A percentile compares a stretch with the other conserved stretches of the same genome.
Evolutionary conservation across 2,329 filamentous ascomycete species (phyloP).

Genomic region (Rosellinia necatrix): DNA sequence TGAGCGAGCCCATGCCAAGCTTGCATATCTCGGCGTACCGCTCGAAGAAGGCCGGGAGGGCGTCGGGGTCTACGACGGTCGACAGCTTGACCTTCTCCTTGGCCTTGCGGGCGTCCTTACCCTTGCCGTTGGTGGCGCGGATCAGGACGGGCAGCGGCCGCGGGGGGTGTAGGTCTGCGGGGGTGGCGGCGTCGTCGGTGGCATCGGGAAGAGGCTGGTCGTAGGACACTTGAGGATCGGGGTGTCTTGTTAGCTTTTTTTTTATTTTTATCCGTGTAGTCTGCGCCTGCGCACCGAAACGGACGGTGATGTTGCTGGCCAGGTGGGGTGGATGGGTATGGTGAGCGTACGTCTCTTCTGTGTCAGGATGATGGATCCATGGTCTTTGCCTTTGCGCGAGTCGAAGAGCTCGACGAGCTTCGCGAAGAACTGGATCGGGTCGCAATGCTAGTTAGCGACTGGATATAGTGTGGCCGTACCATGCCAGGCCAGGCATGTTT

Average conservation of each 20-base stretch:
- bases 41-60: constrained; percentile 79
- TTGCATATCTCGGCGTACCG: constrained; percentile 92
- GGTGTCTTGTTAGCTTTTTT: constrained; percentile 1
- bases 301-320: too few relatives aligned
- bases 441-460: constrained; percentile 13
- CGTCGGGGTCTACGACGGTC: constrained; percentile 77
- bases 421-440: constrained; percentile 70
- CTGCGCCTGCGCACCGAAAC: too few relatives aligned
- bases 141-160: constrained; percentile 75
- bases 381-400: constrained; percentile 67
- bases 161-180: constrained; percentile 64
- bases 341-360: constrained; percentile 71
- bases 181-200: constrained; percentile 54
- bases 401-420: constrained; percentile 71
- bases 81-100: constrained; percentile 72
- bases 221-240: constrained; percentile 47
- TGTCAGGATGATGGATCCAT: constrained; percentile 74
- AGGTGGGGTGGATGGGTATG: not conserved
- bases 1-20: constrained; percentile 82
- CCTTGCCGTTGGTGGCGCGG: constrained; percentile 81
- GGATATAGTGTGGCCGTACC: too few relatives aligned
- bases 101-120: constrained; percentile 55
- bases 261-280: not conserved
- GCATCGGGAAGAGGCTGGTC: constrained; percentile 49
- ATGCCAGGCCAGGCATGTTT: too few relatives aligned